phyloP scores from a whole-genome alignment of 2,329 filamentous ascomycete genomes.

The Sclerotinia trifoliorum region DNA sequence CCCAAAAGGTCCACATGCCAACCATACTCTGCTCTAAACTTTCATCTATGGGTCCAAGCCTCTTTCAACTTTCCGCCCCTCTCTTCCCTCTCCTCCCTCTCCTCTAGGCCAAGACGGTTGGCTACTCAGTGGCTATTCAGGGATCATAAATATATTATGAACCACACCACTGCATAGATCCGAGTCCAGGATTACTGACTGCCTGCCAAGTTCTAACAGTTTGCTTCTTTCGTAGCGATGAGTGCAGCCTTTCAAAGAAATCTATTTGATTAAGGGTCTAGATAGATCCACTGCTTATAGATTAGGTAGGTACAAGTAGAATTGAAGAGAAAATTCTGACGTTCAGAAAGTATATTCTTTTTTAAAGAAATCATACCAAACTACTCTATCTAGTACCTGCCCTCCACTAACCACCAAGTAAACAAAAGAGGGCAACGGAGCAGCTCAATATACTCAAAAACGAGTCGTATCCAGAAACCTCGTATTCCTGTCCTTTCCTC shows the following conservation, averaged over 20 bases:
- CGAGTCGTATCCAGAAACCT: background rate
- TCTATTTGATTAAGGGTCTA: background rate
- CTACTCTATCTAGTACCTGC: background rate
- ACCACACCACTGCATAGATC: slow-evolving; percentile 1
- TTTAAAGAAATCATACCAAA: background rate
- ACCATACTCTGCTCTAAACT: background rate
- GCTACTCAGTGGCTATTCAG: background rate
- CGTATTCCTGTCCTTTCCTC: background rate
- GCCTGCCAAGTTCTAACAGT: too few species aligned
- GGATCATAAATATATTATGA: background rate
- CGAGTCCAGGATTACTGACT: background rate
- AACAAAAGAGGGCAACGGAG: background rate
- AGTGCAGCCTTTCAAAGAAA: too few species aligned
- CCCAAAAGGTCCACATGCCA: background rate
- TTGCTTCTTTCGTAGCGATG: too few species aligned
- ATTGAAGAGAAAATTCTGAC: background rate
- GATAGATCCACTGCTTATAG: background rate
- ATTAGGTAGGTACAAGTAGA: too few species aligned
- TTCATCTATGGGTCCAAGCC: background rate
- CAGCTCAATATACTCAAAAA: background rate
- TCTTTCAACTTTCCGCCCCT: background rate
- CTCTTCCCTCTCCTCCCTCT: background rate
- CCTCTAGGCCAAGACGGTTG: background rate
- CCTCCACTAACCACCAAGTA: background rate
- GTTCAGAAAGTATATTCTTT: background rate